Base-by-base conservation (phyloP, 2,329 filamentous ascomycete species). In the Cercospora berteroae region DNA sequence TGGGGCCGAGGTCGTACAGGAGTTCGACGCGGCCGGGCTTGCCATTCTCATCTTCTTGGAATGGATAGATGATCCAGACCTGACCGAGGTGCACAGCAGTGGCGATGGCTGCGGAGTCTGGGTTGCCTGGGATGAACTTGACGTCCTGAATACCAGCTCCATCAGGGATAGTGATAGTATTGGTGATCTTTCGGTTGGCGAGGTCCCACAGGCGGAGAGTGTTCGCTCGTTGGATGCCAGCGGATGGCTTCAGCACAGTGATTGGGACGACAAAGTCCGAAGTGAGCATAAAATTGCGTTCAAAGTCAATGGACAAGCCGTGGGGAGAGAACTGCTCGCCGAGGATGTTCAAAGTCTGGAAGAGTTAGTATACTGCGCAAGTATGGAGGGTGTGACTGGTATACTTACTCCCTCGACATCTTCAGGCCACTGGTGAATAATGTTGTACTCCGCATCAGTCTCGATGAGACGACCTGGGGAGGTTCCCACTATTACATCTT, bases 301-400 rank as follows among this genome's bases (percentile, higher is more conserved):
- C 79, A 69, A 80, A 89, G 77, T 89, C 85, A 52, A 89, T 80
- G 57, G 76, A 81, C 16, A 89, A 82, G 25, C 87, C 87, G 73
- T 89, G 87, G 0, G 87, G 86, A n/a, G 79, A 83, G 77, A 89
- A 89, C 70, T 88, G 86, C 75, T 88, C 79, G 4, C 81, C 84
- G 0, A 89, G 81, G 64, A 88, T 84, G 77, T 87, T 87, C 9
- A 87, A 79, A 1, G 80, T 82, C 36, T 82, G 79, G 0, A 42
- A 20, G 44, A 1, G 10, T 48, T 9, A 48, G 44, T 48, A 48
- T 2, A 48, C 3, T 48, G n/a, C 5, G 18, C 18, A 12, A 7
- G 18, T 9, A 12, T 12, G 20, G 18, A 8, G 5, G 5, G 5
- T n/a, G 36, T n/a, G 36, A 39, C 13, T 39, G 16, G 36, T n/a